A percentile compares a stretch with the other conserved stretches of the same genome.
phyloP scores from a whole-genome alignment of 768 basidiomycete species.

The Amanita rubescens region DNA sequence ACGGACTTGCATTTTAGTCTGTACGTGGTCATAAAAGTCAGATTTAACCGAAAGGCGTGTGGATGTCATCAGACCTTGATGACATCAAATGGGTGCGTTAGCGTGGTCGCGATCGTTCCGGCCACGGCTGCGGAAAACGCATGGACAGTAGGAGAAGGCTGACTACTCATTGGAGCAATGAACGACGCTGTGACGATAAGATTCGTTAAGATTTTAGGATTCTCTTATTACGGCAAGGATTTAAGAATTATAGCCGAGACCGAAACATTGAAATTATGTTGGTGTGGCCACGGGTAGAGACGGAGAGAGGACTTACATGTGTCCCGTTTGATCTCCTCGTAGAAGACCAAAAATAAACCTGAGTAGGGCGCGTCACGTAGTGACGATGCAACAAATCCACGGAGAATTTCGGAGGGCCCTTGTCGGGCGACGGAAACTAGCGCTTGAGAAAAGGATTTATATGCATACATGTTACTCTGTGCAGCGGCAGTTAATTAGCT shows the following conservation, averaged over 20 bases:
- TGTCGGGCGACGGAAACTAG: constrained; percentile 52
- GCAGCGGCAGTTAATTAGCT: constrained; percentile 6
- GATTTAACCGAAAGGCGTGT: no score
- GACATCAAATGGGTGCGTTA: constrained; percentile 91
- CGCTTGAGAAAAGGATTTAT: constrained; percentile 53
- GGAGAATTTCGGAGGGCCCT: constrained; percentile 76
- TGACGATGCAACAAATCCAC: constrained; percentile 81
- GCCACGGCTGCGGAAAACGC: constrained; percentile 68
- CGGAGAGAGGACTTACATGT: constrained; percentile 37
- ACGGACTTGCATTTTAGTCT: constrained; percentile 95
- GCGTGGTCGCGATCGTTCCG: constrained; percentile 75
- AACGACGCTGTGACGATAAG: constrained; percentile 27
- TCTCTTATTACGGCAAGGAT: constrained; percentile 3
- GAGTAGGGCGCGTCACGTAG: constrained; percentile 94
- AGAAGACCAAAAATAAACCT: constrained; percentile 81
- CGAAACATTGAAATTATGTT: neutral
- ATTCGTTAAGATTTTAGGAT: neutral
- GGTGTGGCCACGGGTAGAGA: constrained; percentile 3
- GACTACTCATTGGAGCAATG: constrained; percentile 34
- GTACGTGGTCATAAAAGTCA: no score
- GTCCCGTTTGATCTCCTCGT: constrained; percentile 79
- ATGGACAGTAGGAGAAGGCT: constrained; percentile 48
- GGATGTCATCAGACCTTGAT: constrained; percentile 57
- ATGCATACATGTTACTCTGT: constrained; percentile 75
- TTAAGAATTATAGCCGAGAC: neutral